These are phyloP conservation scores for Blastobotrys muscicola DNA, from an alignment of 805 yeast genomes.

Conservation along the genomic window DNA sequence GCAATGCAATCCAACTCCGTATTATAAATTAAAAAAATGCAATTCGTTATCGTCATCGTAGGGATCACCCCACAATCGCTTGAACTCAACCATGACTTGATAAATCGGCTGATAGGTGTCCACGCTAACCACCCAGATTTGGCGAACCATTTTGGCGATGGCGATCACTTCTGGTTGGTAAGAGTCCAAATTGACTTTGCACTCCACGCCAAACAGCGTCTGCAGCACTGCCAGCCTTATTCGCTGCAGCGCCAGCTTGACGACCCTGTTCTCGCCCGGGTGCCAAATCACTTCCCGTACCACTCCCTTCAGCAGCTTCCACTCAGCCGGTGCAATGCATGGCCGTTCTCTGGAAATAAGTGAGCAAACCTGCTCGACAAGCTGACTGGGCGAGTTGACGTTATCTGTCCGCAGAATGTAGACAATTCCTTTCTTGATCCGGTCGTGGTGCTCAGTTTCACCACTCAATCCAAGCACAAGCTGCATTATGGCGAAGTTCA, in stretches of 20 bases:
- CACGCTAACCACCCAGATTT: slow-evolving; percentile 13
- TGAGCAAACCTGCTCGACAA: slow-evolving; percentile 3
- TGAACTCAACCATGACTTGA: slow-evolving; percentile 6
- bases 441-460: slow-evolving; percentile 8
- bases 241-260: slow-evolving; percentile 11
- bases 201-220: slow-evolving; percentile 5
- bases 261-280: slow-evolving; percentile 4
- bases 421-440: slow-evolving; percentile 10
- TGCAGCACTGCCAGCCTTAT: slow-evolving; percentile 12
- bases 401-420: slow-evolving; percentile 4
- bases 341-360: slow-evolving; percentile 14
- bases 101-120: slow-evolving; percentile 16
- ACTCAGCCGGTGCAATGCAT: slow-evolving; percentile 8
- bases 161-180: slow-evolving; percentile 11
- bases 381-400: slow-evolving; percentile 1
- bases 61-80: slow-evolving; percentile 1
- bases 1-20: background rate
- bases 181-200: slow-evolving; percentile 5
- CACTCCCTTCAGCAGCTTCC: slow-evolving; percentile 11
- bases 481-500: slow-evolving; percentile 13
- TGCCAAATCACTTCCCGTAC: slow-evolving; percentile 5
- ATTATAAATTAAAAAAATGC: background rate
- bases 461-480: slow-evolving; percentile 9
- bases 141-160: slow-evolving; percentile 8
- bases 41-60: background rate